These are phyloP conservation scores for Pythium brassicae DNA, from an alignment of 352 stramenopile species.

Conservation along the genomic window DNA sequence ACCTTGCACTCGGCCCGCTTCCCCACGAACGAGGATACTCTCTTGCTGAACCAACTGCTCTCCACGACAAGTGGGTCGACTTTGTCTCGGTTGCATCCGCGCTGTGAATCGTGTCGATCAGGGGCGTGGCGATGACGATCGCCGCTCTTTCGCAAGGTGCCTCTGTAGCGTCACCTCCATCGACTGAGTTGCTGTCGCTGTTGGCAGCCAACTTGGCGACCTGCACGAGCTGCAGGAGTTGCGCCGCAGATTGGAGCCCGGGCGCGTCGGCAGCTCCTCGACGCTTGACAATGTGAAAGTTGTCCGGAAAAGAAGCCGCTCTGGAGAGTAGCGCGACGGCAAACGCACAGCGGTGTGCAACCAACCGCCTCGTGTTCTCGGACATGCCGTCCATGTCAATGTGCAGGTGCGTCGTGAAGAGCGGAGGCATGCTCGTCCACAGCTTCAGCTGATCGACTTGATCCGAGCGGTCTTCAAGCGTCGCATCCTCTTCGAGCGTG, in stretches of 20 bases:
- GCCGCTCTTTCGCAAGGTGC: background rate
- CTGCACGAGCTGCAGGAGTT: constrained; percentile 9
- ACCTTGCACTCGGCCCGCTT: background rate
- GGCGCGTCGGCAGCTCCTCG: constrained; percentile 5
- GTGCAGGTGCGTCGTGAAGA: constrained; percentile 31
- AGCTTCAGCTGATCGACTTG: constrained; percentile 24
- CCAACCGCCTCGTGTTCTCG: constrained; percentile 1
- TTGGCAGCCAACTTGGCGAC: constrained; percentile 9
- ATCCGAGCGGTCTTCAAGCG: constrained; percentile 4
- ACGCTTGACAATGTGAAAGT: background rate
- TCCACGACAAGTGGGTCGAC: constrained; percentile 15
- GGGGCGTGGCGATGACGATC: background rate
- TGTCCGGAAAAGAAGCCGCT: constrained; percentile 41
- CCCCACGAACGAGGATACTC: constrained; percentile 25
- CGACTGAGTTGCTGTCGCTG: background rate
- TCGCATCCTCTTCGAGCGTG: constrained; percentile 20
- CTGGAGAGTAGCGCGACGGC: constrained; percentile 40
- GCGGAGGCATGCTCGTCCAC: constrained; percentile 33
- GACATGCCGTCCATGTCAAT: constrained; percentile 3
- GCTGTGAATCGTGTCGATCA: background rate
- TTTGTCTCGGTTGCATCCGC: background rate
- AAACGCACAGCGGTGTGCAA: constrained; percentile 30
- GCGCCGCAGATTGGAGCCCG: background rate
- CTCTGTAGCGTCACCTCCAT: background rate
- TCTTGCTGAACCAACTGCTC: constrained; percentile 5